Conservation (phyloP, 768 basidiomycete genomes). For the Rickenella mellea region DNA sequence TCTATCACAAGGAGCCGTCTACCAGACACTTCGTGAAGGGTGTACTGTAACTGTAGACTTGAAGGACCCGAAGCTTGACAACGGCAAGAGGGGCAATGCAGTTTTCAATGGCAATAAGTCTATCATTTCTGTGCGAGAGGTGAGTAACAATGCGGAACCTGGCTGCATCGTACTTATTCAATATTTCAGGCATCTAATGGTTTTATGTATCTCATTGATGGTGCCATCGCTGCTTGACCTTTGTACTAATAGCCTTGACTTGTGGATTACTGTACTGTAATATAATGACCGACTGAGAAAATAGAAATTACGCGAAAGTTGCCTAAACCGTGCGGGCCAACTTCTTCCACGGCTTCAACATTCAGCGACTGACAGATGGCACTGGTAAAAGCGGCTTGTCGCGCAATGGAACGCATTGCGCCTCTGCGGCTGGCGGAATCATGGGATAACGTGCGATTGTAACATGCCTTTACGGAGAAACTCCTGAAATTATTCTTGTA, state of each 20-base stretch:
- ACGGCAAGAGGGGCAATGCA: slow-evolving; percentile 23
- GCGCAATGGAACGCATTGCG: slow-evolving; percentile 76
- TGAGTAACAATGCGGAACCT: slow-evolving; percentile 17
- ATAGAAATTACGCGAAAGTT: no score
- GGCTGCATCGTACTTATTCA: slow-evolving; percentile 1
- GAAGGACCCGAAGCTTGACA: slow-evolving; percentile 21
- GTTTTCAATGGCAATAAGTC: slow-evolving; percentile 46
- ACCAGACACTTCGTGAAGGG: slow-evolving; percentile 44
- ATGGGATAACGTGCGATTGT: slow-evolving; percentile 84
- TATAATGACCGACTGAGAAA: no score
- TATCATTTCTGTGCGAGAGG: slow-evolving; percentile 57
- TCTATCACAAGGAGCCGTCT: background rate
- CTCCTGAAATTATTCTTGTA: slow-evolving; percentile 2
- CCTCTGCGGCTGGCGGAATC: slow-evolving; percentile 78
- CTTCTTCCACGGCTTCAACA: no score
- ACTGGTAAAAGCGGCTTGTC: slow-evolving; percentile 45
- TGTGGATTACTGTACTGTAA: no score
- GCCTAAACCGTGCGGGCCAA: no score
- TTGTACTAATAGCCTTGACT: no score
- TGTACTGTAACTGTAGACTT: slow-evolving; percentile 50
- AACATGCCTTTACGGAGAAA: slow-evolving; percentile 1
- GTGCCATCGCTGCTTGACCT: no score
- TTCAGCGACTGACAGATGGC: no score
- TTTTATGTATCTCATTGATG: slow-evolving; percentile 49
- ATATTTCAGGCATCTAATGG: slow-evolving; percentile 41